Conservation (phyloP, 352 stramenopile species). For the Phytopythium boreale region DNA sequence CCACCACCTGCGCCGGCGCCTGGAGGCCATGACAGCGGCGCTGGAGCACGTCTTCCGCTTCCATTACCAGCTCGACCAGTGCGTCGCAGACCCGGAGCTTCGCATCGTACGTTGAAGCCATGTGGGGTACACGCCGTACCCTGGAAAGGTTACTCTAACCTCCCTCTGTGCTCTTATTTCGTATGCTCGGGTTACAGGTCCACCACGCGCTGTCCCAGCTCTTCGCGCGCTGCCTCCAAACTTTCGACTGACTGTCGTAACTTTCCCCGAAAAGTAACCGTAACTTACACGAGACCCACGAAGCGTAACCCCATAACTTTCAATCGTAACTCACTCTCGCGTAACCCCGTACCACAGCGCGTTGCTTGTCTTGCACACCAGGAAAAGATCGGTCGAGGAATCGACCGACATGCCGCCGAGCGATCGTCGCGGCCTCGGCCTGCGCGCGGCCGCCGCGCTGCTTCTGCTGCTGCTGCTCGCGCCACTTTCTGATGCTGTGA, state of each 20-base stretch:
- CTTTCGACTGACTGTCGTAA: slow-evolving; percentile 1
- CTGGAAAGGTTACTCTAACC: background rate
- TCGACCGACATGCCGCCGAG: background rate
- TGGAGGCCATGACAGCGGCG: slow-evolving; percentile 27
- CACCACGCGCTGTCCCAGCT: slow-evolving; percentile 9
- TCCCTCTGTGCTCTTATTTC: slow-evolving; percentile 4
- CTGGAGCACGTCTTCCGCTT: slow-evolving; percentile 55
- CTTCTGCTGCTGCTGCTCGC: background rate
- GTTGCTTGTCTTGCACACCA: background rate
- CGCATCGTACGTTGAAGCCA: slow-evolving; percentile 15
- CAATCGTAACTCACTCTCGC: too few relatives aligned
- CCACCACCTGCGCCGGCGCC: slow-evolving; percentile 23
- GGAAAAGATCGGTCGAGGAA: background rate
- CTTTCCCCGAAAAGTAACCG: background rate
- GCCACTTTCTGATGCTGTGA: background rate
- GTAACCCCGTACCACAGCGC: too few relatives aligned
- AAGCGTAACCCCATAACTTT: background rate
- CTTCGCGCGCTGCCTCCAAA: slow-evolving; percentile 9
- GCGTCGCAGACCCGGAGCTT: slow-evolving; percentile 40
- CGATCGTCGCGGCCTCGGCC: background rate
- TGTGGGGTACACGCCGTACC: background rate
- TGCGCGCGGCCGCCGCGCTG: background rate
- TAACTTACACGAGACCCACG: background rate
- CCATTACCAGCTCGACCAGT: slow-evolving; percentile 35
- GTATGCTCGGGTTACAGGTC: slow-evolving; percentile 4